Percentiles rank a stretch among this genome's conserved stretches.
phyloP scores from a whole-genome alignment of 2,329 filamentous ascomycete genomes.

The Epicoccum nigrum region DNA sequence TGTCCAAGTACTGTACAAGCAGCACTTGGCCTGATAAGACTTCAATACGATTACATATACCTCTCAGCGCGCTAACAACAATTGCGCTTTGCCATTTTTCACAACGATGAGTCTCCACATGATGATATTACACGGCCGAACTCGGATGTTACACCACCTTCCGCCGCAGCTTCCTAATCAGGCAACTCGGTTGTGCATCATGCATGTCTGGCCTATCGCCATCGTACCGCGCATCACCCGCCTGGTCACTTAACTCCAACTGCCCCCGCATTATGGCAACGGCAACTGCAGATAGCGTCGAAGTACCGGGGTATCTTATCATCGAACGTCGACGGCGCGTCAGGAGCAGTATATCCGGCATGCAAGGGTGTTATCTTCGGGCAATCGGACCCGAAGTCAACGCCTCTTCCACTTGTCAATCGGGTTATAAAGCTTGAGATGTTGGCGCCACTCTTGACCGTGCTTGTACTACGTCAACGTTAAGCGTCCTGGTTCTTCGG shows the following conservation, averaged over 20 bases:
- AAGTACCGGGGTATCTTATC: conserved; percentile 25
- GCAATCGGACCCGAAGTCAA: neutral
- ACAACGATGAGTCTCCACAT: neutral
- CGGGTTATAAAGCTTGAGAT: conserved; percentile 8
- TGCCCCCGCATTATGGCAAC: conserved; percentile 22
- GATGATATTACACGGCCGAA: neutral
- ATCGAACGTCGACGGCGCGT: conserved; percentile 22
- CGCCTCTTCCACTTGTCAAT: neutral
- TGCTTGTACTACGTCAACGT: conserved; percentile 5
- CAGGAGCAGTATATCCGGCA: conserved; percentile 5
- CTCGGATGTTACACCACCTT: conserved; percentile 4
- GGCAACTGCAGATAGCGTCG: conserved; percentile 15
- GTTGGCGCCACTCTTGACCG: conserved; percentile 5
- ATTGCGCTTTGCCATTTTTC: neutral
- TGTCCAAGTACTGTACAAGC: too few relatives aligned
- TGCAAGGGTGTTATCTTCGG: conserved; percentile 14
- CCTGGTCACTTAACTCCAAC: conserved; percentile 1
- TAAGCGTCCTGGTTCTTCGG: neutral
- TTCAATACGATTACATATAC: neutral
- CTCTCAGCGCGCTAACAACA: neutral
- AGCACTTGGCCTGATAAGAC: neutral
- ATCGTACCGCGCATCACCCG: conserved; percentile 4
- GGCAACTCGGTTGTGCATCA: conserved; percentile 23
- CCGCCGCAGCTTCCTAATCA: conserved; percentile 29
- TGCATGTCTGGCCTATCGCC: conserved; percentile 22